phyloP scores from a whole-genome alignment of 306 rosid genomes.

The Cucumis sativus region DNA sequence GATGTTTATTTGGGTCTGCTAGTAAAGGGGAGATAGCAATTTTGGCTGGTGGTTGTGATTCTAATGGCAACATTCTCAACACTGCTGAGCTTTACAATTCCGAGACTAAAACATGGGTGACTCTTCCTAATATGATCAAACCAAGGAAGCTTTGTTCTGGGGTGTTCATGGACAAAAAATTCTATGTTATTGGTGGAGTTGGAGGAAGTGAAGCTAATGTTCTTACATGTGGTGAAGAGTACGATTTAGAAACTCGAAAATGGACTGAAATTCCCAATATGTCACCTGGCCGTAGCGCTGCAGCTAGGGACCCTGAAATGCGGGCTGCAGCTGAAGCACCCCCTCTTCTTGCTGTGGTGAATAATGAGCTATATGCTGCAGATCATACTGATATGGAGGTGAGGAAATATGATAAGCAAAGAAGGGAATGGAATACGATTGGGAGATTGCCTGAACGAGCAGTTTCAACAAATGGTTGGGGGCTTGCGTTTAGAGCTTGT shows the following conservation, averaged over 20 bases:
- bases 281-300: slow-evolving; percentile 70
- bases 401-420: slow-evolving; percentile 51
- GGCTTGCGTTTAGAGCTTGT: slow-evolving; percentile 89
- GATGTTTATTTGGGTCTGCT: slow-evolving; percentile 92
- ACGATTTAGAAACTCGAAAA: slow-evolving; percentile 40
- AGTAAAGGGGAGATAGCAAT: slow-evolving; percentile 84
- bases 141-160: slow-evolving; percentile 93
- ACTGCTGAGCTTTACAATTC: slow-evolving; percentile 80
- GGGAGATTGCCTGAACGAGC: slow-evolving; percentile 83
- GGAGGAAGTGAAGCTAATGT: slow-evolving; percentile 54
- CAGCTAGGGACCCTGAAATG: slow-evolving; percentile 32
- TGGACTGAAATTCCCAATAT: slow-evolving; percentile 77
- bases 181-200: slow-evolving; percentile 79
- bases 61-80: slow-evolving; percentile 51
- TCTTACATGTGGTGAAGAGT: slow-evolving; percentile 81
- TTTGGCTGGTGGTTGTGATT: slow-evolving; percentile 89
- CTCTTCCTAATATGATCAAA: slow-evolving; percentile 61
- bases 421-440: slow-evolving; percentile 37
- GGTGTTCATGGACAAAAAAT: slow-evolving; percentile 71
- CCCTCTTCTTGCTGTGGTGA: slow-evolving; percentile 80
- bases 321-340: slow-evolving; percentile 78
- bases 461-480: slow-evolving; percentile 87
- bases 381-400: slow-evolving; percentile 84
- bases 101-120: slow-evolving; percentile 58
- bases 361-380: slow-evolving; percentile 70